Evolutionary conservation across 2,329 filamentous ascomycete genomes (phyloP).

Genomic region (Fusarium sp.): DNA sequence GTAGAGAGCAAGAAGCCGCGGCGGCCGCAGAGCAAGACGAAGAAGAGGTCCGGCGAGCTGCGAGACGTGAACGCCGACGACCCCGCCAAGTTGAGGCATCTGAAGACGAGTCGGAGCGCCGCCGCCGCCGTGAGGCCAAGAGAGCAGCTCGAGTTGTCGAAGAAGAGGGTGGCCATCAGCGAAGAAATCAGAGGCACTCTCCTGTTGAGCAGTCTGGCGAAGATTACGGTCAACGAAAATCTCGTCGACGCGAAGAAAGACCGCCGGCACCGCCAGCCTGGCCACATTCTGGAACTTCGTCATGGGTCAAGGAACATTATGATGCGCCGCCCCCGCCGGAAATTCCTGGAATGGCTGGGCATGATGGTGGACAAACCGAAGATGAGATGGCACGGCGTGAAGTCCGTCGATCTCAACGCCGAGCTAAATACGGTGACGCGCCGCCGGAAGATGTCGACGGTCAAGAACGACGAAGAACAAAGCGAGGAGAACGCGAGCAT

Average conservation of each 20-base stretch:
- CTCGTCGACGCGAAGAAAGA: conserved; percentile 48
- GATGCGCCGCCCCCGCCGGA: conserved; percentile 68
- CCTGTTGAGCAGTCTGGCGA: conserved; percentile 53
- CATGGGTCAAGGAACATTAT: conserved; percentile 72
- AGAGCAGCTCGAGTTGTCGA: conserved; percentile 56
- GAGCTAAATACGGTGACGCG: conserved; percentile 54
- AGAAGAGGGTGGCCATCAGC: conserved; percentile 47
- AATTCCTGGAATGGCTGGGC: conserved; percentile 44
- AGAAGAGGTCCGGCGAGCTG: conserved; percentile 55
- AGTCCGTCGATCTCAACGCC: conserved; percentile 56
- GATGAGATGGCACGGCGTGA: conserved; percentile 62
- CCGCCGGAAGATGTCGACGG: conserved; percentile 57
- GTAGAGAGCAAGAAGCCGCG: conserved; percentile 59
- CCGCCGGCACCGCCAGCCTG: conserved; percentile 53
- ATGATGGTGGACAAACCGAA: conserved; percentile 52
- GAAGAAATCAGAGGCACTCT: conserved; percentile 41
- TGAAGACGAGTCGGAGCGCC: conserved; percentile 65
- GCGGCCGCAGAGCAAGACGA: conserved; percentile 55
- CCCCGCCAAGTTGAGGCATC: conserved; percentile 55
- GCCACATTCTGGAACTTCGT: conserved; percentile 71
- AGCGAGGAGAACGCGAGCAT: conserved; percentile 55
- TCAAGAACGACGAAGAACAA: conserved; percentile 53
- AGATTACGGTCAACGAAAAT: conserved; percentile 57
- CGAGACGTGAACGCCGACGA: conserved; percentile 61
- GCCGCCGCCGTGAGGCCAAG: conserved; percentile 62